phyloP scores from a whole-genome alignment of 129 eudicot genomes.

The Artemisia tridentata region DNA sequence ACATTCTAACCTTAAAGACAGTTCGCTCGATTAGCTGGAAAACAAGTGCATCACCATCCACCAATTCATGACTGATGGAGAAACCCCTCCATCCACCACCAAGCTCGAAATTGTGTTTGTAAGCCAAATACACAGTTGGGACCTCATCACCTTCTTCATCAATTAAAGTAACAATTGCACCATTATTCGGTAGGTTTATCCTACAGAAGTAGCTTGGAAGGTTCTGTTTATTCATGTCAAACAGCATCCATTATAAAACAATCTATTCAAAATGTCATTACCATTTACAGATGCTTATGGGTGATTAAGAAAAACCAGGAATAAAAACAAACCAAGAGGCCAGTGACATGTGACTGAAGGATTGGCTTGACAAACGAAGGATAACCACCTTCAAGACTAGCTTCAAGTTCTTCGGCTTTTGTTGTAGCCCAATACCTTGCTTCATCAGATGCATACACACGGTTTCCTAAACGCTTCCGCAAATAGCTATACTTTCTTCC shows the following conservation, averaged over 20 bases:
- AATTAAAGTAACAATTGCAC: conserved; percentile 51
- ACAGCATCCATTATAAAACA: conserved; percentile 3
- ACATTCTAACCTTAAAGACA: conserved; percentile 49
- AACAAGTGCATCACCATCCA: conserved; percentile 84
- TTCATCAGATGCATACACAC: conserved; percentile 87
- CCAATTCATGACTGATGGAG: conserved; percentile 60
- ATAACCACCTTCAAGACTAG: conserved; percentile 45
- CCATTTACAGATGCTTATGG: neutral
- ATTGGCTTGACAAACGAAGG: conserved; percentile 72
- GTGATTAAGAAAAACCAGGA: neutral
- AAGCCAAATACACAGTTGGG: conserved; percentile 54
- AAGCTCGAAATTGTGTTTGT: conserved; percentile 45
- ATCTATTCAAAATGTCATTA: neutral
- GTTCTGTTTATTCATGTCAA: conserved; percentile 38
- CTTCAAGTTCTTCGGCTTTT: conserved; percentile 68
- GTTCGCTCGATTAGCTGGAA: conserved; percentile 50
- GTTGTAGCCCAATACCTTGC: conserved; percentile 54
- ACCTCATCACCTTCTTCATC: conserved; percentile 71
- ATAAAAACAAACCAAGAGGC: conserved; percentile 63
- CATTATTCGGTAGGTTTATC: conserved; percentile 49
- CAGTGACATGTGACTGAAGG: conserved; percentile 86
- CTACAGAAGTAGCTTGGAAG: conserved; percentile 66
- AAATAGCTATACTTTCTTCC: conserved; percentile 35
- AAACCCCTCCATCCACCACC: conserved; percentile 89
- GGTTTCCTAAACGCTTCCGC: conserved; percentile 48